A percentile compares a stretch with the other conserved stretches of the same genome.
phyloP scores from a whole-genome alignment of 2,329 filamentous ascomycete species.

The Paecilomyces formosus region DNA sequence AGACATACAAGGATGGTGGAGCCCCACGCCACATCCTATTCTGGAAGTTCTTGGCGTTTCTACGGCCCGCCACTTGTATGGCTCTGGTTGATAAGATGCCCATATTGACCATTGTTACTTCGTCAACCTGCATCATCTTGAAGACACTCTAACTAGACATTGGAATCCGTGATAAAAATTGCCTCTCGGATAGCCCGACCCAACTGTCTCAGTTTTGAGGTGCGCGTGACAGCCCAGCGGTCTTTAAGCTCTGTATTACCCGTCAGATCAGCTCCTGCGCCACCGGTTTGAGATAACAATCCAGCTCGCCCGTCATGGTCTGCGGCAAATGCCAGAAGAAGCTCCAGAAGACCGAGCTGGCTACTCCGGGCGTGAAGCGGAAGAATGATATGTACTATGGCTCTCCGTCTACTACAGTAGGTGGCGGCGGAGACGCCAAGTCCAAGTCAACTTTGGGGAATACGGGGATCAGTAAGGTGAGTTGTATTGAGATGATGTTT shows the following conservation, averaged over 20 bases:
- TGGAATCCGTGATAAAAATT: background rate
- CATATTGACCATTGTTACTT: no score
- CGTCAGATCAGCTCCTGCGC: background rate
- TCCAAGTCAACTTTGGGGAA: slow-evolving; percentile 49
- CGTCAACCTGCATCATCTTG: background rate
- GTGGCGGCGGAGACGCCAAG: slow-evolving; percentile 32
- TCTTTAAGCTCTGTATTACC: background rate
- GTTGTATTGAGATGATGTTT: slow-evolving; percentile 4
- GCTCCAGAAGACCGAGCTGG: slow-evolving; percentile 52
- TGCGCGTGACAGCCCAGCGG: background rate
- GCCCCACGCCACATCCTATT: no score
- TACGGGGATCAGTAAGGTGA: slow-evolving; percentile 54
- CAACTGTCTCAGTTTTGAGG: background rate
- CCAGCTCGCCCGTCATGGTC: slow-evolving; percentile 41
- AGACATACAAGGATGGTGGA: no score
- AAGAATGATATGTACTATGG: slow-evolving; percentile 61
- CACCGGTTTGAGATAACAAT: background rate
- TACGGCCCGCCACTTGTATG: no score
- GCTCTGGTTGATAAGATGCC: no score
- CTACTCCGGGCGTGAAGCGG: slow-evolving; percentile 59
- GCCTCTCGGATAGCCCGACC: background rate
- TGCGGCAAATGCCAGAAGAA: slow-evolving; percentile 59
- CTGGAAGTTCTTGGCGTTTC: no score
- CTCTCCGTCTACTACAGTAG: slow-evolving; percentile 39
- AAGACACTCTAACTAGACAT: no score